A percentile compares a stretch with the other conserved stretches of the same genome.
Evolutionary conservation across 805 yeast species (phyloP).

Genomic region (Suhomyces kilbournensis): DNA sequence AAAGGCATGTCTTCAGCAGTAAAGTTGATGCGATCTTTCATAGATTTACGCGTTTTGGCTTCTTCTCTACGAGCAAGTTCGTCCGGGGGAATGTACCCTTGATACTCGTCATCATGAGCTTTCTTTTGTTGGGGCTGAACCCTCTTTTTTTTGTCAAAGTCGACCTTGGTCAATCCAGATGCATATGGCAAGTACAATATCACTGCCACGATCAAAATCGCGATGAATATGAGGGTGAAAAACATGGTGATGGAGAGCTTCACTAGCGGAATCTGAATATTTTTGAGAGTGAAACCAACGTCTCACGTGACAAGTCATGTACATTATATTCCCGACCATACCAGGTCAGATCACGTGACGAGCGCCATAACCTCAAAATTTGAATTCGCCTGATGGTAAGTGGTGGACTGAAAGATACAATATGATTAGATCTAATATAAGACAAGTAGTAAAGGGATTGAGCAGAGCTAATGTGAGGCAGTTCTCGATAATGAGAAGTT

Average conservation of each 20-base stretch:
- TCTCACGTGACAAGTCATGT: neutral
- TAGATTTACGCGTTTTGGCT: conserved; percentile 5
- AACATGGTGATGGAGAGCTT: conserved; percentile 23
- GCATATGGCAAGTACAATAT: conserved; percentile 46
- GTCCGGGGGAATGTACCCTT: conserved; percentile 43
- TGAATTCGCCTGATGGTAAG: neutral
- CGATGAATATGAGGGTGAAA: conserved; percentile 34
- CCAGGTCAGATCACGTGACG: neutral
- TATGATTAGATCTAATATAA: neutral
- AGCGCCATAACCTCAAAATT: neutral
- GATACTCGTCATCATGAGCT: conserved; percentile 8
- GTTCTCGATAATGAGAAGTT: neutral
- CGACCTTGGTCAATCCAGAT: conserved; percentile 47
- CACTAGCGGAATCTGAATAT: neutral
- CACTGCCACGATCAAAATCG: conserved; percentile 41
- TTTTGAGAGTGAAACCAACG: neutral
- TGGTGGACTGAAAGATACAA: neutral
- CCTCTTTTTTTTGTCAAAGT: conserved; percentile 14
- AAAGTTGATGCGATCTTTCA: conserved; percentile 28
- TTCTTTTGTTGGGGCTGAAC: neutral
- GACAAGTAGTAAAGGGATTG: neutral
- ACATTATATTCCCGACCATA: no score
- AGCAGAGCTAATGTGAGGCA: neutral
- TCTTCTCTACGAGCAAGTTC: conserved; percentile 15
- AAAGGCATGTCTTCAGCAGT: conserved; percentile 39